Conservation (phyloP, 2,329 filamentous ascomycete genomes). For the Cephalotrichum gorgonifer region DNA sequence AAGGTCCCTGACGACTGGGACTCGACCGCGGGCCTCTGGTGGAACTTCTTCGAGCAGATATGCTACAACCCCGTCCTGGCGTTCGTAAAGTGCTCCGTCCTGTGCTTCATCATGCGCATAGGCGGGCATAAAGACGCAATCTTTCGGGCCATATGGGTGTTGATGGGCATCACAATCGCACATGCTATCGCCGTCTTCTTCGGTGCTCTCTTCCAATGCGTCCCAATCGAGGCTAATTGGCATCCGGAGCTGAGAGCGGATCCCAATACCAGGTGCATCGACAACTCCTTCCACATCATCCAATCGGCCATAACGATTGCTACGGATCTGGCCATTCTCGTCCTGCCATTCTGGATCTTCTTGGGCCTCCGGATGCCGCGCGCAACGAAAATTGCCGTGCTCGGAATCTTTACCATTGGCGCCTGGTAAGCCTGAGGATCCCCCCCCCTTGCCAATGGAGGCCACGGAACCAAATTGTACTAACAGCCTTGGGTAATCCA, state of each 20-base stretch:
- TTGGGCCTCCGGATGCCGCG: conserved; percentile 24
- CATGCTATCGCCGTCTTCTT: conserved; percentile 4
- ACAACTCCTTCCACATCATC: conserved; percentile 1
- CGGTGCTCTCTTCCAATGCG: conserved; percentile 1
- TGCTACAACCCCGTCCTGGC: conserved; percentile 5
- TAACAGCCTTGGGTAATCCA: conserved; percentile 7
- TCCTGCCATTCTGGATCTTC: conserved; percentile 17
- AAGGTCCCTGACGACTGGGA: not conserved
- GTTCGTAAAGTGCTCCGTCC: conserved; percentile 4
- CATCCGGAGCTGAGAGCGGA: not conserved
- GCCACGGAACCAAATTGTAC: not conserved
- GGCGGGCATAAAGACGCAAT: conserved; percentile 23
- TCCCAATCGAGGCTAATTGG: conserved; percentile 1
- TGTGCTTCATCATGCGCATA: conserved; percentile 19
- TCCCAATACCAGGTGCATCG: not conserved
- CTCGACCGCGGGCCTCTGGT: not conserved
- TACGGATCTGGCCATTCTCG: conserved; percentile 17
- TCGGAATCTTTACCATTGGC: conserved; percentile 27
- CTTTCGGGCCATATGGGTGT: conserved; percentile 14
- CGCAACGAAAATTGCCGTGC: conserved; percentile 23
- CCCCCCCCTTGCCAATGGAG: not conserved
- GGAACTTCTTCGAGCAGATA: conserved; percentile 3
- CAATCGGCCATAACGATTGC: conserved; percentile 1
- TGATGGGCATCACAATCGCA: conserved; percentile 1
- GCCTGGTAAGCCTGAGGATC: conserved; percentile 16